Conservation (phyloP, 305 asterid genomes). For the Fraxinus ornus region DNA sequence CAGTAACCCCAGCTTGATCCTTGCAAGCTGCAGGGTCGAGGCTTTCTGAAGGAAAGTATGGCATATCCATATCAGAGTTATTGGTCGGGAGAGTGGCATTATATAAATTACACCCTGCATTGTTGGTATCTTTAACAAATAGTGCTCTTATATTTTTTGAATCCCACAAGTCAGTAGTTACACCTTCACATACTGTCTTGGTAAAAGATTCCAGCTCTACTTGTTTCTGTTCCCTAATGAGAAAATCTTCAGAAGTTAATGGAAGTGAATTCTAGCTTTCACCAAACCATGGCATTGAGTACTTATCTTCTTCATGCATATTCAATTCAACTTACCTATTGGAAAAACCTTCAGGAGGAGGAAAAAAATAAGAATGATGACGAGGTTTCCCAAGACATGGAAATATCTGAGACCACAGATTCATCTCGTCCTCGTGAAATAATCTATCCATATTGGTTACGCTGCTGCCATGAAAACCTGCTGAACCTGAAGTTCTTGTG, state of each 20-base stretch:
- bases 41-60: slow-evolving; percentile 35
- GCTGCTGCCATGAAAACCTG: slow-evolving; percentile 37
- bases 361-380: slow-evolving; percentile 27
- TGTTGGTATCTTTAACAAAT: slow-evolving; percentile 30
- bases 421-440: slow-evolving; percentile 38
- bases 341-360: slow-evolving; percentile 33
- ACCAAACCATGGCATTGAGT: slow-evolving; percentile 31
- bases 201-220: slow-evolving; percentile 35
- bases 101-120: slow-evolving; percentile 28
- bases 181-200: slow-evolving; percentile 34
- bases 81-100: slow-evolving; percentile 33
- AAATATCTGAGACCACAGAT: slow-evolving; percentile 45
- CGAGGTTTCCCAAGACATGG: slow-evolving; percentile 39
- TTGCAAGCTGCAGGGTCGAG: slow-evolving; percentile 32
- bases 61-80: slow-evolving; percentile 29
- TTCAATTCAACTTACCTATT: slow-evolving; percentile 42
- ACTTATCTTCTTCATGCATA: slow-evolving; percentile 42
- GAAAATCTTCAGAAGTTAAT: slow-evolving; percentile 41
- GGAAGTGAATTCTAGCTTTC: slow-evolving; percentile 35
- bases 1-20: slow-evolving; percentile 24
- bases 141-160: slow-evolving; percentile 25
- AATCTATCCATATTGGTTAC: slow-evolving; percentile 32
- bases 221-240: slow-evolving; percentile 37
- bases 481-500: slow-evolving; percentile 46
- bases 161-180: slow-evolving; percentile 30